Evolutionary conservation across 2,329 filamentous ascomycete species (phyloP).

Genomic region (Colletotrichum sp.): DNA sequence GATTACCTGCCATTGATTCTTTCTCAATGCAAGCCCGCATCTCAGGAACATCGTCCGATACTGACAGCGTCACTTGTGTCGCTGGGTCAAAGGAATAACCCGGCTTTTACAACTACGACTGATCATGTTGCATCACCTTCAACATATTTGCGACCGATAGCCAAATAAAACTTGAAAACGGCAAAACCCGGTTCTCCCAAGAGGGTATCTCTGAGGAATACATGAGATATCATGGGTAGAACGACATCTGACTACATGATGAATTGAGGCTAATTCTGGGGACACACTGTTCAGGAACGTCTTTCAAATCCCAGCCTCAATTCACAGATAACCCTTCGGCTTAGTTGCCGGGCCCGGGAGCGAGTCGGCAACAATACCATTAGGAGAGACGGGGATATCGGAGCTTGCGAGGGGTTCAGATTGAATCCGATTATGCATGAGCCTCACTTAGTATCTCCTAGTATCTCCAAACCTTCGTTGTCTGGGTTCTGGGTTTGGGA

Average conservation of each 20-base stretch:
- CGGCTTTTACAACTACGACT: not conserved
- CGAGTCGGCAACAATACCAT: not conserved
- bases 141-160: not conserved
- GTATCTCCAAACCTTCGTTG: not conserved
- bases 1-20: not conserved
- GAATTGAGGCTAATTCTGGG: not conserved
- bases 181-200: not conserved
- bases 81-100: not conserved
- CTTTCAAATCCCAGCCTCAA: not conserved
- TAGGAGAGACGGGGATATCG: not conserved
- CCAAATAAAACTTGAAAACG: not conserved
- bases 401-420: not conserved
- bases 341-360: not conserved
- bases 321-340: not conserved
- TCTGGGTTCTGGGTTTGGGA: not conserved
- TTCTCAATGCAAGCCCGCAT: not conserved
- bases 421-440: not conserved
- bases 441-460: not conserved
- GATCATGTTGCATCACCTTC: not conserved
- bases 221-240: not conserved
- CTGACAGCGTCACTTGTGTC: not conserved
- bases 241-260: not conserved
- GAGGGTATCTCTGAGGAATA: fast-evolving
- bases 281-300: not conserved
- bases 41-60: not conserved